A percentile compares a stretch with the other conserved stretches of the same genome.
Conservation (phyloP, 768 basidiomycete species). For the Lactifluus rugatus region DNA sequence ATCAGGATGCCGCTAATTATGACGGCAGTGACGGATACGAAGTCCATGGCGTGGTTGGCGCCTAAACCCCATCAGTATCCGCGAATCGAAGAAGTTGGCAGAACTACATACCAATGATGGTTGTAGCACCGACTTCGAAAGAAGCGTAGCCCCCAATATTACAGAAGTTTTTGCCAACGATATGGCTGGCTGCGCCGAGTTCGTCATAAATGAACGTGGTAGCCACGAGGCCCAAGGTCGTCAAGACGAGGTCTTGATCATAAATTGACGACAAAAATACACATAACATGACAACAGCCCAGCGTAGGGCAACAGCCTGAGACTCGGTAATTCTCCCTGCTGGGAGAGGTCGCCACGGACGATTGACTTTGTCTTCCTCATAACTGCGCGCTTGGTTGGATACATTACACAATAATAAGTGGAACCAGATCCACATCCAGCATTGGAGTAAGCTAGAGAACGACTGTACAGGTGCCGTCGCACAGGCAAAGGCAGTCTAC, state of each 20-base stretch:
- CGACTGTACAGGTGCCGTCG: slow-evolving; percentile 16
- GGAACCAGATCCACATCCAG: slow-evolving; percentile 24
- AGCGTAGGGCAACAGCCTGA: slow-evolving; percentile 18
- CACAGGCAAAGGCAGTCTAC: slow-evolving; percentile 19
- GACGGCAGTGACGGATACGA: slow-evolving; percentile 20
- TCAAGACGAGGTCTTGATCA: slow-evolving; percentile 12
- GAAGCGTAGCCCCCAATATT: slow-evolving; percentile 20
- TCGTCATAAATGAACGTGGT: slow-evolving; percentile 22
- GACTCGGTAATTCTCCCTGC: slow-evolving; percentile 21
- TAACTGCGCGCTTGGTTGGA: slow-evolving; percentile 22
- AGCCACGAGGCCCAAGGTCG: slow-evolving; percentile 19
- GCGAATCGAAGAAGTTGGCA: slow-evolving; percentile 3
- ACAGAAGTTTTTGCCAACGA: slow-evolving; percentile 21
- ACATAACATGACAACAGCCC: slow-evolving; percentile 19
- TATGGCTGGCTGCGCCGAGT: slow-evolving; percentile 11
- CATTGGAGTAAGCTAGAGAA: slow-evolving; percentile 11
- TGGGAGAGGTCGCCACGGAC: slow-evolving; percentile 25
- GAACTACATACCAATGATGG: slow-evolving; percentile 14
- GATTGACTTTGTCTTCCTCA: slow-evolving; percentile 22
- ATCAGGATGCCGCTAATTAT: slow-evolving; percentile 20
- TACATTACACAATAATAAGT: slow-evolving; percentile 22
- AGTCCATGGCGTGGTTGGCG: slow-evolving; percentile 15
- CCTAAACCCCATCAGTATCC: slow-evolving; percentile 14
- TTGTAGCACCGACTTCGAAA: slow-evolving; percentile 22
- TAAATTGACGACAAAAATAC: slow-evolving; percentile 13